phyloP scores from a whole-genome alignment of 306 rosid genomes.

The Glycine tomentella region DNA sequence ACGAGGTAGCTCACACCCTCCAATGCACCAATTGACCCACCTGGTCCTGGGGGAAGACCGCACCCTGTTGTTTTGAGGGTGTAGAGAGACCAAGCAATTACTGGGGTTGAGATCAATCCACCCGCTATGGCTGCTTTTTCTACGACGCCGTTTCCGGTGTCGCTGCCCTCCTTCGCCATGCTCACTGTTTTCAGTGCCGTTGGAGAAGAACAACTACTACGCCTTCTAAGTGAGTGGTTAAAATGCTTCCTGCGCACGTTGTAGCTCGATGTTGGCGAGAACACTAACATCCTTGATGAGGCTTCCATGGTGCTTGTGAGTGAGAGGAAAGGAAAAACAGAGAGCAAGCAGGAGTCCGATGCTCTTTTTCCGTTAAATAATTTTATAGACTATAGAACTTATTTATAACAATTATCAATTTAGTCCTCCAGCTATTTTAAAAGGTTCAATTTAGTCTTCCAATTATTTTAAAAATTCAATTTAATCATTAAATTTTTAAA shows the following conservation, averaged over 20 bases:
- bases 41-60: slow-evolving; percentile 94
- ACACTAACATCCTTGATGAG: slow-evolving; percentile 57
- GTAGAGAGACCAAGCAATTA: slow-evolving; percentile 93
- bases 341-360: background rate
- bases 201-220: slow-evolving; percentile 14
- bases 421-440: too few relatives aligned
- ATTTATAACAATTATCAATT: too few relatives aligned
- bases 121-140: slow-evolving; percentile 78
- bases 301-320: slow-evolving; percentile 43
- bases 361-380: too few relatives aligned
- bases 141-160: background rate
- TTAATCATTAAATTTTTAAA: too few relatives aligned
- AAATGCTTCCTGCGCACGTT: slow-evolving; percentile 19
- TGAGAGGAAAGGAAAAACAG: too few relatives aligned
- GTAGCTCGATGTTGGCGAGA: slow-evolving; percentile 46
- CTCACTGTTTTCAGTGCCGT: slow-evolving; percentile 16
- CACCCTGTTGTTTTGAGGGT: slow-evolving; percentile 92
- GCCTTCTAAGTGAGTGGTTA: slow-evolving; percentile 16
- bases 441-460: too few relatives aligned
- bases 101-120: slow-evolving; percentile 80
- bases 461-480: too few relatives aligned
- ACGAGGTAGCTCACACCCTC: slow-evolving; percentile 90
- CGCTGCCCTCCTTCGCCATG: slow-evolving; percentile 67
- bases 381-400: too few relatives aligned
- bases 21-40: slow-evolving; percentile 83